Percentiles rank a stretch among this genome's conserved stretches.
Conservation (phyloP, 768 basidiomycete species). For the Tephrocybe sp. region DNA sequence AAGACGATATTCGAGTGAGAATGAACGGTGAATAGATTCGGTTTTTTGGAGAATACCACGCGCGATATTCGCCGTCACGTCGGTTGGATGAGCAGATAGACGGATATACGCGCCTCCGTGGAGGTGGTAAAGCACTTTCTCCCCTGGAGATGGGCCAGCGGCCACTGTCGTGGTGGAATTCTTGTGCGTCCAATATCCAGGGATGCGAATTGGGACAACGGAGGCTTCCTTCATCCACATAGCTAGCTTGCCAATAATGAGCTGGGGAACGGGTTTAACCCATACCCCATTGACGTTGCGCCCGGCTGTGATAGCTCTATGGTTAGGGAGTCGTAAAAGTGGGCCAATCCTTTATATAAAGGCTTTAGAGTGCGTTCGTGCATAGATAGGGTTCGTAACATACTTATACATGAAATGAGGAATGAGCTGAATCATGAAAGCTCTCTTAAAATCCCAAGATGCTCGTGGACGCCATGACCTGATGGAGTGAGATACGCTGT, state of each 20-base stretch:
- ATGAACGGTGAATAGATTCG: constrained; percentile 43
- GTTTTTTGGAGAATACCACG: constrained; percentile 48
- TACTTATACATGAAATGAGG: constrained; percentile 27
- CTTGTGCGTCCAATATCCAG: constrained; percentile 60
- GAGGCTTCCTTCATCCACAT: constrained; percentile 37
- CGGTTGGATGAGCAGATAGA: constrained; percentile 58
- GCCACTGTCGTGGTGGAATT: constrained; percentile 32
- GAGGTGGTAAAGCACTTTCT: constrained; percentile 60
- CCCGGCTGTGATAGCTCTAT: constrained; percentile 41
- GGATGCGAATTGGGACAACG: constrained; percentile 43
- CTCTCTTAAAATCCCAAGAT: constrained; percentile 45
- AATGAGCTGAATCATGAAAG: constrained; percentile 34
- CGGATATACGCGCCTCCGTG: constrained; percentile 63
- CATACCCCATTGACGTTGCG: constrained; percentile 47
- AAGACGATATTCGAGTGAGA: constrained; percentile 74
- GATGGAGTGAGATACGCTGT: background rate
- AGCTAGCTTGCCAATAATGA: constrained; percentile 44
- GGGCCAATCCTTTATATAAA: constrained; percentile 33
- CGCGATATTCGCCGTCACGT: constrained; percentile 43
- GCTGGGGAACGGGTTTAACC: constrained; percentile 42
- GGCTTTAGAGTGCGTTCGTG: background rate
- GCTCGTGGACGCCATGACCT: constrained; percentile 44
- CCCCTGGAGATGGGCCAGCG: constrained; percentile 41
- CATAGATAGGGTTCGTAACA: background rate
- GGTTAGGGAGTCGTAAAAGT: constrained; percentile 30